Base-by-base conservation (phyloP, 192 early-diverging fungal genomes). In the Podila clonocystis region DNA sequence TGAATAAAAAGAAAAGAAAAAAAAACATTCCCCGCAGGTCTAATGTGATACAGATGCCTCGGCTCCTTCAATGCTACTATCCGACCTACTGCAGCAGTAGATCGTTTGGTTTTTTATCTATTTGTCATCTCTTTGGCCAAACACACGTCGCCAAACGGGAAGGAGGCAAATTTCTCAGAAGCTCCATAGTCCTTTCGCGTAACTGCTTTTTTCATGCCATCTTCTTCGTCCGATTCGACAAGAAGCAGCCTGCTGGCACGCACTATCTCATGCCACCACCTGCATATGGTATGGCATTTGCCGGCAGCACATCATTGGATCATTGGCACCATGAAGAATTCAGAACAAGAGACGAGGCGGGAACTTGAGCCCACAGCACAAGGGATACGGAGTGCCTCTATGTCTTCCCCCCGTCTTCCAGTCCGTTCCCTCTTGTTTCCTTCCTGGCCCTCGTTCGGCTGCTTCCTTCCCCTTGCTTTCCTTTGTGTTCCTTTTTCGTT, bases 161-260 rank as follows among this genome's bases (percentile, higher is more conserved):
- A 11, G 22, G 22, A 7, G 22, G 50, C 2, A 17, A 52, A 52
- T 1, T 6, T 5, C 22, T 5, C 31, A 31, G 4, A 20, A 20
- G 50, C 50, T 31, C 31, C 31, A 31, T n/a, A 5, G 52, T 24
- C n/a, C 50, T 36, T 12, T 55, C 22, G 22, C 22, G 41, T 45
- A 45, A 45, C 52, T 55, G 24, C 52, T 55, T n/a, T 26, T 55
- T 55, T 55, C 20, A 55, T 55, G 52, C 52, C 52, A 9, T 55
- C n/a, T 20, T 55, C 26, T 55, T 55, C 24, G 24, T 22, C 52
- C 7, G 3, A 0, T 22, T n/a, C 6, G 24, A 24, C 52, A n/a
- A 22, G 9, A 36, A 19, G 7, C 20, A 50, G 13, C 34, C 8
- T 55, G n/a, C 9, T 4, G 52, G 52, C 52, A 55, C 22, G 52